Evolutionary conservation across 1,284 basidiomycete genomes (phyloP).

Genomic region (Somion occarium): DNA sequence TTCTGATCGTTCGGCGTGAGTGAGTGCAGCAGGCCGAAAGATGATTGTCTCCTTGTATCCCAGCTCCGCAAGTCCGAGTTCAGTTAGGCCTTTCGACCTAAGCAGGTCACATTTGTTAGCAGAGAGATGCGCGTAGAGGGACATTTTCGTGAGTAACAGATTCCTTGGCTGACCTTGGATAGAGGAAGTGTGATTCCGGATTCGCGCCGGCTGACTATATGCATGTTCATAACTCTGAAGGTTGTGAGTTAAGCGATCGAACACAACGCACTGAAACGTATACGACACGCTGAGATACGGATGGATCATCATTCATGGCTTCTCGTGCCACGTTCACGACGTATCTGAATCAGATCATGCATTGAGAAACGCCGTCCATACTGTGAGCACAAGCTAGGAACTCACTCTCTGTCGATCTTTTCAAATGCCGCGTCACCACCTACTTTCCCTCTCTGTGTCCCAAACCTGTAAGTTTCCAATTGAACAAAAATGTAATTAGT

Average conservation of each 20-base stretch:
- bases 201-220: constrained; percentile 43
- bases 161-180: constrained; percentile 35
- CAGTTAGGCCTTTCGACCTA: constrained; percentile 76
- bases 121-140: constrained; percentile 6
- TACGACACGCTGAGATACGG: constrained; percentile 50
- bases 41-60: constrained; percentile 68
- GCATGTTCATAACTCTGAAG: background rate
- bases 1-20: constrained; percentile 37
- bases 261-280: constrained; percentile 66
- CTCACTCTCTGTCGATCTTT: constrained; percentile 72
- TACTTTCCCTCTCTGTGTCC: constrained; percentile 43
- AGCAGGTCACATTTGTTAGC: too few relatives aligned
- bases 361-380: too few relatives aligned
- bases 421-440: constrained; percentile 68
- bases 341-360: too few relatives aligned
- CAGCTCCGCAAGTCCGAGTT: constrained; percentile 57
- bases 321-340: constrained; percentile 66
- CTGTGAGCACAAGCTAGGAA: too few relatives aligned
- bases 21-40: constrained; percentile 57
- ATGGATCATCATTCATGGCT: constrained; percentile 44
- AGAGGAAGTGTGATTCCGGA: constrained; percentile 46
- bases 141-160: constrained; percentile 2
- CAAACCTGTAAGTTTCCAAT: background rate
- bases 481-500: too few relatives aligned
- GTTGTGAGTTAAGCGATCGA: background rate